These are phyloP conservation scores for Cutaneotrichosporon cutaneum DNA, from an alignment of 1,284 basidiomycete species.

Conservation along the genomic window DNA sequence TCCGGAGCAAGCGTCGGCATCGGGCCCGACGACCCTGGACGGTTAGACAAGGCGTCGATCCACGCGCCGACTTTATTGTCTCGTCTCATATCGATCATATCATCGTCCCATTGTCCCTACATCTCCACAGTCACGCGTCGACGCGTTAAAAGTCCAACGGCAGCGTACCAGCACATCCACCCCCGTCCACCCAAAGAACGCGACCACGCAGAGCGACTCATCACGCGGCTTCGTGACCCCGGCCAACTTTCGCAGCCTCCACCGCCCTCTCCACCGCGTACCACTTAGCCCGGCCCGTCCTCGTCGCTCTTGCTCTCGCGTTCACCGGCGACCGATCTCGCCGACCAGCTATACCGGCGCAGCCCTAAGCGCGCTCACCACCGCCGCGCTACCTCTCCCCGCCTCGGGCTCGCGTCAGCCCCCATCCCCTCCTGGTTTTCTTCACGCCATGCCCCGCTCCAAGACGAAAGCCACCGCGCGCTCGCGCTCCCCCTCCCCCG, in stretches of 20 bases:
- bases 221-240: background rate
- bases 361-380: background rate
- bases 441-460: background rate
- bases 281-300: too few relatives aligned
- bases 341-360: too few relatives aligned
- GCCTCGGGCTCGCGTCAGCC: background rate
- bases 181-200: too few relatives aligned
- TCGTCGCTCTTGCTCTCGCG: too few relatives aligned
- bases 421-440: too few relatives aligned
- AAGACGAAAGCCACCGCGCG: background rate
- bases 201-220: too few relatives aligned
- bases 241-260: background rate
- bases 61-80: background rate
- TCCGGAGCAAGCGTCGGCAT: background rate
- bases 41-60: background rate
- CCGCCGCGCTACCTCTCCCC: background rate
- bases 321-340: too few relatives aligned
- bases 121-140: background rate
- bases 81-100: background rate
- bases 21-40: conserved; percentile 1
- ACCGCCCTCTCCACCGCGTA: background rate
- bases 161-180: too few relatives aligned
- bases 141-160: background rate
- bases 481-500: background rate
- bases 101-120: background rate